Evolutionary conservation across 2,329 filamentous ascomycete species (phyloP).

Genomic region (Lachnellula hyalina): DNA sequence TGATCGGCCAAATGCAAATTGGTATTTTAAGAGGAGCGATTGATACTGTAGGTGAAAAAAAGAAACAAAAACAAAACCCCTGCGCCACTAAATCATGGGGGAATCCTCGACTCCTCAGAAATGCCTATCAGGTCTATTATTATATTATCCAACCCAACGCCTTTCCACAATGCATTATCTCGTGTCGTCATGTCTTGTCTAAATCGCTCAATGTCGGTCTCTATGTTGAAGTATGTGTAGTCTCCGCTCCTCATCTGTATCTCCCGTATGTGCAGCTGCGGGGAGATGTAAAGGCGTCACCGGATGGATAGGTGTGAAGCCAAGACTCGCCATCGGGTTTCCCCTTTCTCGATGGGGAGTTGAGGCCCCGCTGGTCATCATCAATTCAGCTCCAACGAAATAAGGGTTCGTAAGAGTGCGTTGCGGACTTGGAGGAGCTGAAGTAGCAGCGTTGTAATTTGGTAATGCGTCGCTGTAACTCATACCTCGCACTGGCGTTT

Average conservation of each 20-base stretch:
- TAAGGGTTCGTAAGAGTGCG: conserved; percentile 12
- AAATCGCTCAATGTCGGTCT: conserved; percentile 11
- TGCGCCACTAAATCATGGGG: background rate
- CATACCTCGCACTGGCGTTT: conserved; percentile 51
- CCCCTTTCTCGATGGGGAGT: background rate
- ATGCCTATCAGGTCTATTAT: background rate
- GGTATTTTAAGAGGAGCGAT: conserved; percentile 1
- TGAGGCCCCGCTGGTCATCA: background rate
- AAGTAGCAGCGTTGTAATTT: conserved; percentile 60
- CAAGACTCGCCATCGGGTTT: conserved; percentile 21
- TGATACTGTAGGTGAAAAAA: too few relatives aligned
- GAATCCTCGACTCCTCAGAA: background rate
- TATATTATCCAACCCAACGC: background rate
- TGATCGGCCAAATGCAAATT: background rate
- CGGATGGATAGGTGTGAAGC: conserved; percentile 25
- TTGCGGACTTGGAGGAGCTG: conserved; percentile 38
- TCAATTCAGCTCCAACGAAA: conserved; percentile 5
- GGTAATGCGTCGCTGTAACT: conserved; percentile 52
- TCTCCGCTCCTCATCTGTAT: conserved; percentile 25
- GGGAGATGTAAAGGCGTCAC: conserved; percentile 21
- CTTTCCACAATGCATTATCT: background rate
- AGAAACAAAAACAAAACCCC: too few relatives aligned
- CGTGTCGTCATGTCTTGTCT: background rate
- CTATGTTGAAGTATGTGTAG: conserved; percentile 24
- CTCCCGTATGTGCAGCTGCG: conserved; percentile 14